Evolutionary conservation across 169 alveolate species (phyloP).

Genomic region (Plasmodium yoelii): DNA sequence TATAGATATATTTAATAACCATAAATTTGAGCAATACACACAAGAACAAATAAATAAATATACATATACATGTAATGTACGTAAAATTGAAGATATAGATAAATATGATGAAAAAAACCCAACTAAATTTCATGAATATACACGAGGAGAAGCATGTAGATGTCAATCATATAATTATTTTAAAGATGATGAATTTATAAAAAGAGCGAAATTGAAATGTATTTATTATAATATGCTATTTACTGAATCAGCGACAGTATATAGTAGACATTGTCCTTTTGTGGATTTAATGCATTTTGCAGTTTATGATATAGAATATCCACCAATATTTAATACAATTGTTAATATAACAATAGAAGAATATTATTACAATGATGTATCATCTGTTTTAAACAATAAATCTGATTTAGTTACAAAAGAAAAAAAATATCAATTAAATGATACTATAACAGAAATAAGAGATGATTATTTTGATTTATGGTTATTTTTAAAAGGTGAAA

Average conservation of each 20-base stretch:
- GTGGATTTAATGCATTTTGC: constrained; percentile 36
- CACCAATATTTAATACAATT: constrained; percentile 69
- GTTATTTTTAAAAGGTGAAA: constrained; percentile 57
- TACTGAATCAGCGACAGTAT: constrained; percentile 46
- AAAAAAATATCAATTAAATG: constrained; percentile 67
- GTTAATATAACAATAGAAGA: constrained; percentile 68
- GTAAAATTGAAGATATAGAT: constrained; percentile 50
- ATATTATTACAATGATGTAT: constrained; percentile 62
- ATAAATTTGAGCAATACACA: constrained; percentile 32
- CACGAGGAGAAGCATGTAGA: constrained; percentile 56
- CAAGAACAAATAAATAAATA: constrained; percentile 15
- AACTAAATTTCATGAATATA: constrained; percentile 60
- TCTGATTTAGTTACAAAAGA: constrained; percentile 70
- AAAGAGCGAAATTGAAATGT: constrained; percentile 58
- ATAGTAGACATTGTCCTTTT: constrained; percentile 51
- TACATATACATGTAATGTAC: constrained; percentile 25
- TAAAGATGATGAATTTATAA: constrained; percentile 42
- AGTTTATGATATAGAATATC: constrained; percentile 68
- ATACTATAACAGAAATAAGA: constrained; percentile 56
- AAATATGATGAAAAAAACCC: constrained; percentile 34
- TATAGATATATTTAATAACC: constrained; percentile 50
- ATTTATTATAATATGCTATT: constrained; percentile 59
- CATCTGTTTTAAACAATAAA: constrained; percentile 31
- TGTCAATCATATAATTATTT: constrained; percentile 55
- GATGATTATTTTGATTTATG: constrained; percentile 73